phyloP scores from a whole-genome alignment of 2,329 filamentous ascomycete genomes.

The Colletotrichum australisinense region DNA sequence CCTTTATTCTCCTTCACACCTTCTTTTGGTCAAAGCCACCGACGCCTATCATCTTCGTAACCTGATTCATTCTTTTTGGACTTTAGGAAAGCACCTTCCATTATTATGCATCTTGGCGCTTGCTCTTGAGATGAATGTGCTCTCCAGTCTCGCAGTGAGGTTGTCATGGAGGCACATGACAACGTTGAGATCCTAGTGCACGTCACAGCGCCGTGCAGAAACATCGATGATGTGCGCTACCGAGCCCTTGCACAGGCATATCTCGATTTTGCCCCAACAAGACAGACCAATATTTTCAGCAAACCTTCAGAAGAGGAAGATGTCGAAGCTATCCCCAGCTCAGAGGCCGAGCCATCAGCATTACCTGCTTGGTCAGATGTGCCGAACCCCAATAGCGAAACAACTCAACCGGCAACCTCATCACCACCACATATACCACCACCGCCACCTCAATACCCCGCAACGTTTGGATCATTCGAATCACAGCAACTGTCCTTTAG shows the following conservation, averaged over 20 bases:
- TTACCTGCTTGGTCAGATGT: slow-evolving; percentile 23
- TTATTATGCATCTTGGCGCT: neutral
- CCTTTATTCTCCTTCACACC: neutral
- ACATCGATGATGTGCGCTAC: slow-evolving; percentile 60
- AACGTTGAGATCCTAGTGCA: slow-evolving; percentile 67
- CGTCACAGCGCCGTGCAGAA: slow-evolving; percentile 61
- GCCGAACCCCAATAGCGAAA: slow-evolving; percentile 17
- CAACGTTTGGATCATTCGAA: neutral
- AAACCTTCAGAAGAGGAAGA: neutral
- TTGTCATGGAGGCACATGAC: slow-evolving; percentile 30
- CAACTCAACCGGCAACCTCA: slow-evolving; percentile 21
- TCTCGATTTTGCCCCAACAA: slow-evolving; percentile 55
- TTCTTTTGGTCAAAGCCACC: neutral
- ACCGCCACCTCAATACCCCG: neutral
- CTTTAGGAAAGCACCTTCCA: neutral
- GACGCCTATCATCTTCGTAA: too few relatives aligned
- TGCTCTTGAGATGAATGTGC: slow-evolving; percentile 14
- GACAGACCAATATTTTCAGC: slow-evolving; percentile 24
- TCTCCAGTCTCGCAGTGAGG: neutral
- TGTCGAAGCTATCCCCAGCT: slow-evolving; percentile 13
- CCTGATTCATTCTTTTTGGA: neutral
- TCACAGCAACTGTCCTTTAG: slow-evolving; percentile 54
- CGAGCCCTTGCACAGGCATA: slow-evolving; percentile 63
- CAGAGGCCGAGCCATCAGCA: neutral
- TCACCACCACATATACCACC: neutral